Evolutionary conservation across 352 stramenopile genomes (phyloP).

Genomic region (Phytophthora cactorum): DNA sequence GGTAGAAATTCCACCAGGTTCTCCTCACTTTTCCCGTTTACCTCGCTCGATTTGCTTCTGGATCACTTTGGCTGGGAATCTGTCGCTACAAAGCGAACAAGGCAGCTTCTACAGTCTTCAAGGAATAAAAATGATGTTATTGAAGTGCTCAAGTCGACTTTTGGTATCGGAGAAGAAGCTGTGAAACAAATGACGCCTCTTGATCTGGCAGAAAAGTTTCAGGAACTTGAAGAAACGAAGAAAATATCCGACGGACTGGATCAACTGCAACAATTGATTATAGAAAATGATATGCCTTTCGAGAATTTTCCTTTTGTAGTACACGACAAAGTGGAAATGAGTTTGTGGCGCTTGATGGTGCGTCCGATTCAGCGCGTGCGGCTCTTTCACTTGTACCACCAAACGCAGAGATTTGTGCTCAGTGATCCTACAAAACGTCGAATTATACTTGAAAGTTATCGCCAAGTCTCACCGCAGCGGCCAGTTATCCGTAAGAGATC

Average conservation of each 20-base stretch:
- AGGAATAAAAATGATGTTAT: constrained; percentile 1
- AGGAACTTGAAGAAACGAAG: constrained; percentile 6
- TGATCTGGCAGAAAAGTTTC: constrained; percentile 25
- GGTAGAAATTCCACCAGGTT: not conserved
- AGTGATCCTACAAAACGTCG: constrained; percentile 16
- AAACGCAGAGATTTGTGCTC: constrained; percentile 30
- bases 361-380: constrained; percentile 44
- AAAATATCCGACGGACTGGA: constrained; percentile 3
- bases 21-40: constrained; percentile 24
- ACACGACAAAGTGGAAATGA: constrained; percentile 32
- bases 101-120: constrained; percentile 13
- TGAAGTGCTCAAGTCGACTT: constrained; percentile 3
- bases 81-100: constrained; percentile 16
- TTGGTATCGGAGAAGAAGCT: constrained; percentile 5
- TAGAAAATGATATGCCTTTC: constrained; percentile 14
- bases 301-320: constrained; percentile 30
- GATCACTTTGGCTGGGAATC: constrained; percentile 28
- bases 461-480: constrained; percentile 10
- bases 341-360: constrained; percentile 51
- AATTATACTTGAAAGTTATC: constrained; percentile 18
- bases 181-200: constrained; percentile 21
- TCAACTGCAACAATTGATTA: constrained; percentile 8
- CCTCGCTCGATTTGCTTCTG: constrained; percentile 21
- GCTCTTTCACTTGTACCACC: constrained; percentile 40
- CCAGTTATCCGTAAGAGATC: not conserved